Conservation (phyloP, 768 basidiomycete species). For the Phanerochaete carnosa region DNA sequence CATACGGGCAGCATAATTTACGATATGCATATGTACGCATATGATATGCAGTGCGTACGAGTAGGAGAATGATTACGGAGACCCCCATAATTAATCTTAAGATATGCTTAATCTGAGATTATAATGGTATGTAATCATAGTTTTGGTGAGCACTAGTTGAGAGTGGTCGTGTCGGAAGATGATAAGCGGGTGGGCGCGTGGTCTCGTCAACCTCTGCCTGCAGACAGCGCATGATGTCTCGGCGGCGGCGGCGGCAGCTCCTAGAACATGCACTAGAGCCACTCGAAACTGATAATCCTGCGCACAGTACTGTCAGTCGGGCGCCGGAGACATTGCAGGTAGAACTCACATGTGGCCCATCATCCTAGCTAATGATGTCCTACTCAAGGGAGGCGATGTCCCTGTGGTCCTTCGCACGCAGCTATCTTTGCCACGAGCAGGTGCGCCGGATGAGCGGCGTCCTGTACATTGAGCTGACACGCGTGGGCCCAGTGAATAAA, state of each 20-base stretch:
- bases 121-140: too few species aligned
- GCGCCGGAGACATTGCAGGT: background rate
- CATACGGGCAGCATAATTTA: too few species aligned
- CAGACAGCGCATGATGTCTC: too few species aligned
- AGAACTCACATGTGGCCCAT: slow-evolving; percentile 73
- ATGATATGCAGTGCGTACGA: too few species aligned
- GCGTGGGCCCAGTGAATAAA: too few species aligned
- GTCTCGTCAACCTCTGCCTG: slow-evolving; percentile 70
- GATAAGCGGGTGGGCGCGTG: too few species aligned
- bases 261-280: slow-evolving; percentile 75
- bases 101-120: too few species aligned
- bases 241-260: slow-evolving; percentile 72
- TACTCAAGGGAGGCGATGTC: slow-evolving; percentile 60
- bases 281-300: slow-evolving; percentile 76
- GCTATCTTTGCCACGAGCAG: slow-evolving; percentile 61
- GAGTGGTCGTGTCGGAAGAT: slow-evolving; percentile 56
- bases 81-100: too few species aligned
- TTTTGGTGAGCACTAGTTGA: slow-evolving; percentile 46
- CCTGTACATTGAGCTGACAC: too few species aligned
- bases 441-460: slow-evolving; percentile 64
- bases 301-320: background rate
- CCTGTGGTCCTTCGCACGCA: slow-evolving; percentile 36
- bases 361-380: slow-evolving; percentile 74
- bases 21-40: too few species aligned
- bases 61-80: too few species aligned